Conservation (phyloP, 2,329 filamentous ascomycete species). For the Talaromyces funiculosus region DNA sequence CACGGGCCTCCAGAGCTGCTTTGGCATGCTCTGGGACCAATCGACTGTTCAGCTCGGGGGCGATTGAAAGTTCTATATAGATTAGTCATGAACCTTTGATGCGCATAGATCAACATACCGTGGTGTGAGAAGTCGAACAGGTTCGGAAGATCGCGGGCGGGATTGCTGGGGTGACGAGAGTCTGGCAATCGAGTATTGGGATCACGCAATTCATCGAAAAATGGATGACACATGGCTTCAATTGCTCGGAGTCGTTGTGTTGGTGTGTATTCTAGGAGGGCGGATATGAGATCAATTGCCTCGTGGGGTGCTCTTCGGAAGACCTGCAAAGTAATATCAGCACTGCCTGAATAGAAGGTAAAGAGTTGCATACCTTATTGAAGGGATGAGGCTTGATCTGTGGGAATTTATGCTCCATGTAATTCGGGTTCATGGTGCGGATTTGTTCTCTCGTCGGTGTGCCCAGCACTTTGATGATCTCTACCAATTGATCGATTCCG, state of each 20-base stretch:
- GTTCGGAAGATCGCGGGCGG: conserved; percentile 72
- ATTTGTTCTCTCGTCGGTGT: conserved; percentile 97
- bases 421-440: conserved; percentile 99
- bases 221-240: conserved; percentile 96
- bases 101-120: conserved; percentile 56
- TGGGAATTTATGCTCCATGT: conserved; percentile 99
- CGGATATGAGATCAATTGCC: conserved; percentile 91
- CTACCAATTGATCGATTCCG: conserved; percentile 94
- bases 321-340: conserved; percentile 49
- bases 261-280: conserved; percentile 91
- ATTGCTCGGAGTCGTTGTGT: conserved; percentile 90
- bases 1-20: conserved; percentile 65
- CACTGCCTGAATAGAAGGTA: neutral
- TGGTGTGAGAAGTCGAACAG: conserved; percentile 93
- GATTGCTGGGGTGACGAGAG: conserved; percentile 79
- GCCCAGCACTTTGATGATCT: conserved; percentile 98
- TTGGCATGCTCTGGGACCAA: conserved; percentile 81
- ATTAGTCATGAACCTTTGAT: conserved; percentile 10
- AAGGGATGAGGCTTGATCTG: conserved; percentile 99
- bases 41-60: conserved; percentile 76
- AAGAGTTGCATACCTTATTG: conserved; percentile 63
- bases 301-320: conserved; percentile 93
- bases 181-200: conserved; percentile 88
- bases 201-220: conserved; percentile 95
- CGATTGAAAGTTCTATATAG: conserved; percentile 83